Evolutionary conservation across 352 stramenopile species (phyloP).

Genomic region (Phytophthora quininea): DNA sequence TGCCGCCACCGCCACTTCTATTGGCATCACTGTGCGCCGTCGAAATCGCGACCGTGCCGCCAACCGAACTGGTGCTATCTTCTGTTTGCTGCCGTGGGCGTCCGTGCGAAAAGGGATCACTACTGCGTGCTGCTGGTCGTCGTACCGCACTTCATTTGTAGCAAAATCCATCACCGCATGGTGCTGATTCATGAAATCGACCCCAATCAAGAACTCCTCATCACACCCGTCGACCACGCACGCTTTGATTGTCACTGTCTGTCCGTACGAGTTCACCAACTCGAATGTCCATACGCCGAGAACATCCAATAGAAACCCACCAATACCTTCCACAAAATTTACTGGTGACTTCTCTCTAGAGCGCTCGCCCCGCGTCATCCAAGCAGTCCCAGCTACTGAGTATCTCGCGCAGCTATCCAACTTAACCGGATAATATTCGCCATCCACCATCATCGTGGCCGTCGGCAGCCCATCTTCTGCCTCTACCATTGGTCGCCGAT

Average conservation of each 20-base stretch:
- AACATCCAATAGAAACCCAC: neutral
- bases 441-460: neutral
- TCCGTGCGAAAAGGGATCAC: neutral
- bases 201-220: neutral
- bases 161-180: neutral
- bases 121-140: neutral
- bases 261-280: neutral
- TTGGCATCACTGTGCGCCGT: neutral
- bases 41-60: neutral
- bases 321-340: neutral
- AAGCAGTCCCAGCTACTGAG: neutral
- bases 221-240: neutral
- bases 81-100: neutral
- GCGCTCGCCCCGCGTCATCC: neutral
- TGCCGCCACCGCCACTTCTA: neutral
- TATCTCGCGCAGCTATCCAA: constrained; percentile 9
- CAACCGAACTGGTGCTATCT: neutral
- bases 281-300: neutral
- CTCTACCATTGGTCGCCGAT: too few relatives aligned
- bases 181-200: neutral
- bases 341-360: neutral
- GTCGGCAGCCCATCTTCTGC: constrained; percentile 2
- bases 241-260: neutral
- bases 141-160: neutral
- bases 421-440: neutral